Base-by-base conservation (phyloP, 306 rosid genomes). In the Herpetospermum pedunculosum region DNA sequence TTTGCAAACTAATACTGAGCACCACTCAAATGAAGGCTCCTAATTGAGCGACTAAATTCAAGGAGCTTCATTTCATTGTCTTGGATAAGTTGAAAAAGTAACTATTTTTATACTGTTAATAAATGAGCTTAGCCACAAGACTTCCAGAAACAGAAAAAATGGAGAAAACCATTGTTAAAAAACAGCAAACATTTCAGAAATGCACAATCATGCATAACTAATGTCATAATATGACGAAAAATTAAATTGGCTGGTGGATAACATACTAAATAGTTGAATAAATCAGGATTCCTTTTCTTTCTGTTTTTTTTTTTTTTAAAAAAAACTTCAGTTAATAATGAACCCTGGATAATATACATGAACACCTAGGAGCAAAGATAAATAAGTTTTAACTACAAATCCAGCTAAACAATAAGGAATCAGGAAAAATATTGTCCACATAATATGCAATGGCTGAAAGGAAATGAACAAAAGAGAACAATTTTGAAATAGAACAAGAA, bases 151-250 rank as follows among this genome's bases (percentile, higher is more conserved):
- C 47, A 37, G 1, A n/a, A 63, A 8, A 35, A 75, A 80, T 19
- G 78, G 30, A 74, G 18, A 77, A 60, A 77, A 60, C 75, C 71
- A 47, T 70, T 49, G 79, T 55, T 47, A 65, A 55, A 72, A 62
- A 29, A 30, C 16, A 11, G 12, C 47, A 29, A 72, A 49, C 25
- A 5, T 28, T 30, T 71, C 19, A 3, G 8, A 18, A 30, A 9
- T n/a, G 21, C n/a, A 67, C 34, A 52, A 60, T 32, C 43, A 34
- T 60, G 26, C 46, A 60, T 18, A 32, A 60, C 44, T 60, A 35
- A 38, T 32, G 69, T 32, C 34, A 57, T 29, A 28, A 28, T 13
- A 28, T 60, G 73, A 41, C 53, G 2, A 41, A 5, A 21, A 38
- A 11, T 21, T 64, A 12, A 23, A 40, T 37, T 65, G 50, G 47